Percentiles rank a stretch among this genome's conserved stretches.
phyloP scores from a whole-genome alignment of 1,139 yeast genomes.

The Kazachstania sp. region DNA sequence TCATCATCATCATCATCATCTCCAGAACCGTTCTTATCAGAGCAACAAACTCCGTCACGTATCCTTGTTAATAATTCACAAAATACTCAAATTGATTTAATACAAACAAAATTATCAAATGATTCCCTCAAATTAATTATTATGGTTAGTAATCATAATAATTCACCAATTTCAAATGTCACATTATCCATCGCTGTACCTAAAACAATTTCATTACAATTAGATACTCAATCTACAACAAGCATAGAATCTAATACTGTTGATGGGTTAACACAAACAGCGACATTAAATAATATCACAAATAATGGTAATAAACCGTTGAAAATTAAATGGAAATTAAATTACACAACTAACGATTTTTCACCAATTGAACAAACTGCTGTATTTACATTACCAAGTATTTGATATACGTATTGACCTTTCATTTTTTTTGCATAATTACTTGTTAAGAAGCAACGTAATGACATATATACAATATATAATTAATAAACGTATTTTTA shows the following conservation, averaged over 20 bases:
- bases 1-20: no score
- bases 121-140: slow-evolving; percentile 39
- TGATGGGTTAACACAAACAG: slow-evolving; percentile 38
- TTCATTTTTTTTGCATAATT: no score
- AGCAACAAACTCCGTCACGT: slow-evolving; percentile 31
- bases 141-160: slow-evolving; percentile 38
- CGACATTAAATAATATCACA: slow-evolving; percentile 40
- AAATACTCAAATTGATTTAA: slow-evolving; percentile 45
- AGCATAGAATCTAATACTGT: slow-evolving; percentile 41
- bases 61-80: slow-evolving; percentile 39
- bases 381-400: slow-evolving; percentile 29
- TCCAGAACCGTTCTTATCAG: not conserved
- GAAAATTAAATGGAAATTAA: slow-evolving; percentile 72
- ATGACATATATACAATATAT: no score
- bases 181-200: slow-evolving; percentile 79
- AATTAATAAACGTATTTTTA: not conserved
- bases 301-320: slow-evolving; percentile 34
- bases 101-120: slow-evolving; percentile 33
- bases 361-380: slow-evolving; percentile 43
- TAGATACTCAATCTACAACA: slow-evolving; percentile 61
- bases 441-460: no score
- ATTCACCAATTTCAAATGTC: slow-evolving; percentile 43
- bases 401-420: not conserved
- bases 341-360: slow-evolving; percentile 42
- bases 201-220: slow-evolving; percentile 50